Evolutionary conservation across 2,329 filamentous ascomycete genomes (phyloP).

Genomic region (Pyrenophora seminiperda): DNA sequence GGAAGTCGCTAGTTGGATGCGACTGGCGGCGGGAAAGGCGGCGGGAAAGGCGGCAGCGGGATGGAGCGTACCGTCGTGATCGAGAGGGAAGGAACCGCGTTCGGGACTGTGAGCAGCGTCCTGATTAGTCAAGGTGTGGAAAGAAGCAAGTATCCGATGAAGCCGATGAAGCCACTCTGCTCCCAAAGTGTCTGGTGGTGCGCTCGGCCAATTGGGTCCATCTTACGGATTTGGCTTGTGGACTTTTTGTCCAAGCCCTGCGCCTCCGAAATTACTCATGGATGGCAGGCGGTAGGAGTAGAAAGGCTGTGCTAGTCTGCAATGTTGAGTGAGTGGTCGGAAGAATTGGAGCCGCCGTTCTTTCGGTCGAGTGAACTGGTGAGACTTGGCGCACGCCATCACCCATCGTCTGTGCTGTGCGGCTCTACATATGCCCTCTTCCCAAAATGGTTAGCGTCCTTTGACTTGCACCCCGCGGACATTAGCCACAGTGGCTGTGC

Average conservation of each 20-base stretch:
- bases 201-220: background rate
- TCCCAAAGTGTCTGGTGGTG: background rate
- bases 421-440: no score
- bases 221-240: constrained; percentile 73
- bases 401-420: no score
- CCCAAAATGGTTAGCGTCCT: constrained; percentile 5
- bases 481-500: constrained; percentile 8
- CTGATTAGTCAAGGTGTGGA: constrained; percentile 7
- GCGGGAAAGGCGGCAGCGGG: background rate
- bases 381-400: constrained; percentile 27
- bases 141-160: background rate
- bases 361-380: constrained; percentile 33
- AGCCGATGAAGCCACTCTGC: background rate
- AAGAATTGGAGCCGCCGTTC: constrained; percentile 3
- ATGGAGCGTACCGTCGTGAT: constrained; percentile 73
- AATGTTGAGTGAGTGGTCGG: background rate
- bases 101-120: constrained; percentile 67
- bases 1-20: background rate
- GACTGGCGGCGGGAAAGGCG: constrained; percentile 53
- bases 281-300: background rate
- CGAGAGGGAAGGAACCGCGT: constrained; percentile 92
- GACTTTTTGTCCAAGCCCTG: constrained; percentile 67
- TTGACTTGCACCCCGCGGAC: constrained; percentile 10
- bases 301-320: background rate
- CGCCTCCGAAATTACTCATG: constrained; percentile 72